Conservation (phyloP, 2,329 filamentous ascomycete genomes). For the Ophiostoma himal-ulmi region DNA sequence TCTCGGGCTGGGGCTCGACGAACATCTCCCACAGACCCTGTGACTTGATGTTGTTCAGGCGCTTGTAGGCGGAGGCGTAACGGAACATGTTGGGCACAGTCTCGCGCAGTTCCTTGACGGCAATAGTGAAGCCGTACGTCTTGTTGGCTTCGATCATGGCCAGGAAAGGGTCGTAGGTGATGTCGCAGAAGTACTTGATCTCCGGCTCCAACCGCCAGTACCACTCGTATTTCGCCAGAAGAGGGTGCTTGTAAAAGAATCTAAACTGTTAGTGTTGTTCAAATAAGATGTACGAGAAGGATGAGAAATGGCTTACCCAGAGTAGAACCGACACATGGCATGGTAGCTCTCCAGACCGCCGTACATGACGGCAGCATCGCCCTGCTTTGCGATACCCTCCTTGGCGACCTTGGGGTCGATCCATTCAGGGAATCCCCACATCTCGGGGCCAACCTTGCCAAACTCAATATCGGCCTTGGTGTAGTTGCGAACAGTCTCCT, state of each 20-base stretch:
- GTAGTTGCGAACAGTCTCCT: slow-evolving; percentile 79
- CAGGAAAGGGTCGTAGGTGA: slow-evolving; percentile 96
- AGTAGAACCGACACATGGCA: slow-evolving; percentile 99
- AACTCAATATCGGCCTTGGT: slow-evolving; percentile 87
- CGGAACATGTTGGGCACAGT: slow-evolving; percentile 98
- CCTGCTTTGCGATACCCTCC: slow-evolving; percentile 94
- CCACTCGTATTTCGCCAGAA: slow-evolving; percentile 96
- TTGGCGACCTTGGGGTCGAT: slow-evolving; percentile 88
- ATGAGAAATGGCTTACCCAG: slow-evolving; percentile 60
- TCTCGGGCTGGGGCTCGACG: slow-evolving; percentile 67
- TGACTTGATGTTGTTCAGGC: slow-evolving; percentile 81
- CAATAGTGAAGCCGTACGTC: slow-evolving; percentile 98
- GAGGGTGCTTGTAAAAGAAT: slow-evolving; percentile 95
- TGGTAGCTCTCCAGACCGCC: slow-evolving; percentile 98
- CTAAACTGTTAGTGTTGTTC: slow-evolving; percentile 36
- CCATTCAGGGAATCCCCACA: slow-evolving; percentile 98
- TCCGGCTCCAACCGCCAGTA: slow-evolving; percentile 99
- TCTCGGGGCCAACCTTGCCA: slow-evolving; percentile 80
- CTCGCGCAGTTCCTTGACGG: slow-evolving; percentile 94
- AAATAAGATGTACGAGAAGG: neutral
- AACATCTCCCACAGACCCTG: slow-evolving; percentile 99
- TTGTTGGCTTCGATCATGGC: slow-evolving; percentile 94
- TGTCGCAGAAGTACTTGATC: slow-evolving; percentile 99
- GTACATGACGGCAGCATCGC: slow-evolving; percentile 97
- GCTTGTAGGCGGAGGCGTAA: slow-evolving; percentile 96